These are phyloP conservation scores for Rhodosporidiobolus sp. DNA, from an alignment of 768 basidiomycete genomes.

Conservation along the genomic window DNA sequence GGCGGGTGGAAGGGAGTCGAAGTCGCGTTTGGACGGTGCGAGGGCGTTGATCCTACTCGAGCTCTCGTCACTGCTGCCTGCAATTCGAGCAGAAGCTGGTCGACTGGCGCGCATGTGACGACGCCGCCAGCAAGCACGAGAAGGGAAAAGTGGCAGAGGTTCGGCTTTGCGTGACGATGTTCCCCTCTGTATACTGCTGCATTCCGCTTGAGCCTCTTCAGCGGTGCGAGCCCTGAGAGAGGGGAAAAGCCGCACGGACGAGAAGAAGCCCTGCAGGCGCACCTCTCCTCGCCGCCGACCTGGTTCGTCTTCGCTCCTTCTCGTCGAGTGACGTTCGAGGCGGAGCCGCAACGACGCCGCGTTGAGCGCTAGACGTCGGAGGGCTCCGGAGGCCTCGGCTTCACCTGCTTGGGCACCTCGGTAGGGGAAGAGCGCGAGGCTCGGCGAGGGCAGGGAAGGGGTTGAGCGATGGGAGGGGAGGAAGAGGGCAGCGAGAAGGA, in stretches of 20 bases:
- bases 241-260: not conserved
- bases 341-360: not conserved
- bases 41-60: too few relatives aligned
- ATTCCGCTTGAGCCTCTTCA: not conserved
- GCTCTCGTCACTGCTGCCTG: too few relatives aligned
- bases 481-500: not conserved
- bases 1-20: too few relatives aligned
- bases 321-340: too few relatives aligned
- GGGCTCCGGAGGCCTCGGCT: too few relatives aligned
- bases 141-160: too few relatives aligned
- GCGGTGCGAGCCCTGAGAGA: conserved; percentile 15
- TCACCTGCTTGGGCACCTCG: not conserved
- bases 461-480: not conserved
- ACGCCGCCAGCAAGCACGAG: too few relatives aligned
- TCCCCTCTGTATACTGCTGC: conserved; percentile 17
- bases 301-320: not conserved
- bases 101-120: too few relatives aligned
- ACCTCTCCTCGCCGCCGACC: not conserved
- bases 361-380: not conserved
- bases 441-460: conserved; percentile 10
- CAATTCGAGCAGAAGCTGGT: too few relatives aligned
- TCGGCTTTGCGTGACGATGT: too few relatives aligned
- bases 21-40: too few relatives aligned
- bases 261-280: not conserved
- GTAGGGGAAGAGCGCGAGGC: too few relatives aligned